A percentile compares a stretch with the other conserved stretches of the same genome.
Evolutionary conservation across 2,329 filamentous ascomycete genomes (phyloP).

Genomic region (Ophiocordyceps sinensis): DNA sequence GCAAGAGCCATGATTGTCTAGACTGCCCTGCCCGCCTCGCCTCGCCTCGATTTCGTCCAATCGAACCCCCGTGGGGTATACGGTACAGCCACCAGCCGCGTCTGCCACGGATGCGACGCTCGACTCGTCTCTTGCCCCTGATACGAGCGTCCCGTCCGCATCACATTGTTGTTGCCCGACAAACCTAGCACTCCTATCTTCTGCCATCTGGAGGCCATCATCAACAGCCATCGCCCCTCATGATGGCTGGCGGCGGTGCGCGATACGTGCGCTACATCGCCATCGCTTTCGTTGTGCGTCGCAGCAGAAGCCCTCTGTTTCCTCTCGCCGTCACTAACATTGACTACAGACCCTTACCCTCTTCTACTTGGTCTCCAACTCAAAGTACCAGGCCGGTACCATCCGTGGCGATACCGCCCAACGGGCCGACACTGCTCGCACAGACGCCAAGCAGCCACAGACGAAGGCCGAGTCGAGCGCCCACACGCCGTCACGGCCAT

Average conservation of each 20-base stretch:
- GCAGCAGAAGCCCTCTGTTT: neutral
- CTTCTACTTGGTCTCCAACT: slow-evolving; percentile 67
- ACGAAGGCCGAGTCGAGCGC: neutral
- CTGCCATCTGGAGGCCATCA: neutral
- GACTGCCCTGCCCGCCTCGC: too few species aligned
- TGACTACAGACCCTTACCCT: slow-evolving; percentile 46
- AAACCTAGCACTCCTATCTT: neutral
- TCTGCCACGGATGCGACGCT: too few species aligned
- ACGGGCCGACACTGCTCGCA: neutral
- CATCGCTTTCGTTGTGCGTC: slow-evolving; percentile 68
- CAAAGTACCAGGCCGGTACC: slow-evolving; percentile 28
- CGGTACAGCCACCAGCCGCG: too few species aligned
- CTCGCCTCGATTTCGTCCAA: too few species aligned
- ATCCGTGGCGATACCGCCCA: slow-evolving; percentile 4
- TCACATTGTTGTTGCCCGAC: neutral
- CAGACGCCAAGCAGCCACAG: neutral
- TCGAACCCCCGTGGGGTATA: too few species aligned
- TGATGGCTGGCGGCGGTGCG: slow-evolving; percentile 53
- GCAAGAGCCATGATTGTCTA: too few species aligned
- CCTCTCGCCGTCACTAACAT: slow-evolving; percentile 5
- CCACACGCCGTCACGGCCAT: slow-evolving; percentile 2
- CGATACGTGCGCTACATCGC: slow-evolving; percentile 67
- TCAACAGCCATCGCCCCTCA: slow-evolving; percentile 8
- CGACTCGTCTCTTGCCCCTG: too few species aligned
- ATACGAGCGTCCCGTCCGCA: too few species aligned